phyloP scores from a whole-genome alignment of 2,329 filamentous ascomycete genomes.

The Ophiostoma novo-ulmi region DNA sequence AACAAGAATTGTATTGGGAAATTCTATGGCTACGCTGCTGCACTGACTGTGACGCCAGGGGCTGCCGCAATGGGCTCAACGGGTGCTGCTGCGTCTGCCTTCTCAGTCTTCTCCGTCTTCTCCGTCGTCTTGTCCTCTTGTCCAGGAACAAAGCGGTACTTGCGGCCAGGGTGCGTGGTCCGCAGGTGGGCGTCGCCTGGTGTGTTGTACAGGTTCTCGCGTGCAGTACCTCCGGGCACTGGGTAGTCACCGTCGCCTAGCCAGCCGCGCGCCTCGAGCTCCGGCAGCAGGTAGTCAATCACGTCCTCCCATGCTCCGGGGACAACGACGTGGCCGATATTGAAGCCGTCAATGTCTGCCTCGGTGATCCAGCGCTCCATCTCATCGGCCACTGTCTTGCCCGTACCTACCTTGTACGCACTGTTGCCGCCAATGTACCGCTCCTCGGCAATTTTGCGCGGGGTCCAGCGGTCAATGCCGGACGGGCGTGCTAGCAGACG shows the following conservation, averaged over 20 bases:
- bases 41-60: background rate
- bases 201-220: constrained; percentile 26
- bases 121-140: background rate
- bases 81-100: background rate
- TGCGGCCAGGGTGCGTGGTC: constrained; percentile 16
- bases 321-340: constrained; percentile 49
- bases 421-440: constrained; percentile 23
- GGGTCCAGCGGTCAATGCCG: constrained; percentile 23
- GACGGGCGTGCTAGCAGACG: constrained; percentile 18
- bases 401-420: constrained; percentile 52
- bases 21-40: background rate
- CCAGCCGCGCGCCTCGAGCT: constrained; percentile 27
- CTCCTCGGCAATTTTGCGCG: constrained; percentile 23
- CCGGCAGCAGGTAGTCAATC: constrained; percentile 46
- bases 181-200: constrained; percentile 17
- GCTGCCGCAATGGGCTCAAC: background rate
- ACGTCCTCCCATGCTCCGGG: constrained; percentile 59
- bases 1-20: background rate
- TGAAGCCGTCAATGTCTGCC: constrained; percentile 70
- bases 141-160: constrained; percentile 3
- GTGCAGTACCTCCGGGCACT: constrained; percentile 26
- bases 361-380: constrained; percentile 64
- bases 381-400: constrained; percentile 61
- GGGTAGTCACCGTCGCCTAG: constrained; percentile 27
- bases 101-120: background rate